Conservation (phyloP, 768 basidiomycete species). For the Leccinellum albellum region DNA sequence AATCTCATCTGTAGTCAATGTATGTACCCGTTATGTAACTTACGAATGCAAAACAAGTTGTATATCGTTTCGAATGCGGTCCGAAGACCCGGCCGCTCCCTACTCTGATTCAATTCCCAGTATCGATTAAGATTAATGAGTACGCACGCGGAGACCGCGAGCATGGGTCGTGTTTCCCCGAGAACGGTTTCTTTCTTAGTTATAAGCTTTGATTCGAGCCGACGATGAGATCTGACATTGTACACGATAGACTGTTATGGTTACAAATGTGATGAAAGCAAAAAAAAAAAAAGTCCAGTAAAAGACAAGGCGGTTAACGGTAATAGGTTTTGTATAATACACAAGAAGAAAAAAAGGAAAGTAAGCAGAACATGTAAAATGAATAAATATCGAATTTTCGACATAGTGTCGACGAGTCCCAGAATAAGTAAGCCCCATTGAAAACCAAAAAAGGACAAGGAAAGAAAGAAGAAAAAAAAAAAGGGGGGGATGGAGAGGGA, state of each 20-base stretch:
- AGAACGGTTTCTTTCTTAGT: no score
- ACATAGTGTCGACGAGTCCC: not conserved
- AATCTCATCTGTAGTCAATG: not conserved
- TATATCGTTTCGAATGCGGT: not conserved
- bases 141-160: not conserved
- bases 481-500: no score
- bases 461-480: not conserved
- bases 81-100: not conserved
- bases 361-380: constrained; percentile 8
- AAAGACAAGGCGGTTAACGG: not conserved
- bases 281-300: not conserved
- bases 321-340: constrained; percentile 11
- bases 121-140: constrained; percentile 6
- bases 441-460: not conserved
- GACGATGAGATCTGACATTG: not conserved
- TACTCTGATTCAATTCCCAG: not conserved
- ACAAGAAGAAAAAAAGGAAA: constrained; percentile 13
- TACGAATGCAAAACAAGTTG: not conserved
- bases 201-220: not conserved
- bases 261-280: not conserved
- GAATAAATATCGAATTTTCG: constrained; percentile 19
- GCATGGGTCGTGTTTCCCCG: not conserved
- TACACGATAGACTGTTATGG: not conserved
- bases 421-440: not conserved
- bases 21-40: not conserved